These are phyloP conservation scores for Astraeus odoratus DNA, from an alignment of 768 basidiomycete genomes.

Conservation along the genomic window DNA sequence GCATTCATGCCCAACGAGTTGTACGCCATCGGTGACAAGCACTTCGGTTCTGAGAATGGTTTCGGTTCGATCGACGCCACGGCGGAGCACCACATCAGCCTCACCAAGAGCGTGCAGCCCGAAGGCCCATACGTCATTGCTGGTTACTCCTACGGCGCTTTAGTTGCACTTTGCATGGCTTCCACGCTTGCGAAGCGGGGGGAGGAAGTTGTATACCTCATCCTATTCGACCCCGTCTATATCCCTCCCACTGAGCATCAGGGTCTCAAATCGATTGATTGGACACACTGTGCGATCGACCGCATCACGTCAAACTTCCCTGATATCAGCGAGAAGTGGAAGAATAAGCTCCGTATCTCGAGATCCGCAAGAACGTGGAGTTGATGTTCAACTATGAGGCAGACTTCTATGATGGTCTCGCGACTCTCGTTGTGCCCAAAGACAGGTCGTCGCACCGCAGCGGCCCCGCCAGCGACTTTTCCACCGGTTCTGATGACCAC, in stretches of 20 bases:
- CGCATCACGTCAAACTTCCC: conserved; percentile 25
- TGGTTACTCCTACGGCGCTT: conserved; percentile 25
- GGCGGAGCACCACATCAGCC: conserved; percentile 27
- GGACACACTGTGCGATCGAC: conserved; percentile 24
- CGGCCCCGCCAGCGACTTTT: conserved; percentile 21
- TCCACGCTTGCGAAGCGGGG: conserved; percentile 18
- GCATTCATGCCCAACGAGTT: conserved; percentile 27
- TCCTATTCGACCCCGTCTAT: conserved; percentile 26
- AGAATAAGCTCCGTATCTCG: conserved; percentile 22
- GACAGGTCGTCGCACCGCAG: conserved; percentile 28
- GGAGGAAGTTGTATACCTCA: conserved; percentile 18
- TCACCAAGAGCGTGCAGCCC: conserved; percentile 20
- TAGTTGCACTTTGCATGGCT: conserved; percentile 23
- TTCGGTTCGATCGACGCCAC: conserved; percentile 24
- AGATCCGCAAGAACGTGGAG: conserved; percentile 27
- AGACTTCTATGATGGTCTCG: conserved; percentile 16
- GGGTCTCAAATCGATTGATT: conserved; percentile 24
- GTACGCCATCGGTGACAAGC: conserved; percentile 27
- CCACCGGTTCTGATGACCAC: conserved; percentile 26
- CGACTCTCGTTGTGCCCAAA: conserved; percentile 24
- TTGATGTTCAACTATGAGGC: conserved; percentile 28
- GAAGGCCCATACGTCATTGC: conserved; percentile 20
- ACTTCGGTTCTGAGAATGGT: conserved; percentile 24
- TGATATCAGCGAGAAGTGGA: conserved; percentile 28
- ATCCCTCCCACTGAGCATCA: conserved; percentile 22